Percentiles rank a stretch among this genome's conserved stretches.
phyloP scores from a whole-genome alignment of 345 rosid species.

The Arabidopsis suecica region DNA sequence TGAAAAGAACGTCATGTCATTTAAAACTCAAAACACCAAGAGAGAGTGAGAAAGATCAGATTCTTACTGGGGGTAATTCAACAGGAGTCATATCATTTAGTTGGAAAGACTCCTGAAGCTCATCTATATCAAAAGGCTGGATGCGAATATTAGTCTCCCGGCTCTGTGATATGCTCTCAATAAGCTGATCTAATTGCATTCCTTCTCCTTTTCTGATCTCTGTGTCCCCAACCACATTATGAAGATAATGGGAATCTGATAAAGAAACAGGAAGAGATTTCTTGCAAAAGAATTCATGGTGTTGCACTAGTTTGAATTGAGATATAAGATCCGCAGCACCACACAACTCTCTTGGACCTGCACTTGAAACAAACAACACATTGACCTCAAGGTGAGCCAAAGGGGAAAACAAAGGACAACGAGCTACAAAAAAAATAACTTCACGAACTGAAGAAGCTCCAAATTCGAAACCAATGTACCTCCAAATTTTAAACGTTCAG shows the following conservation, averaged over 20 bases:
- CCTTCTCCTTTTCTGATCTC: constrained; percentile 92
- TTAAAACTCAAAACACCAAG: constrained; percentile 9
- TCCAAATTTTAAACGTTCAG: constrained; percentile 45
- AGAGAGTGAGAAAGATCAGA: constrained; percentile 27
- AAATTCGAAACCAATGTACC: constrained; percentile 27
- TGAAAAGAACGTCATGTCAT: not conserved
- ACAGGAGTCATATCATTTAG: constrained; percentile 67
- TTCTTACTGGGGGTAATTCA: constrained; percentile 70
- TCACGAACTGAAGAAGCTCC: constrained; percentile 1
- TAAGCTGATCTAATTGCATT: constrained; percentile 85
- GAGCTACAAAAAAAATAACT: not conserved
- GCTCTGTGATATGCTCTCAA: constrained; percentile 51
- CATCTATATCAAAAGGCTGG: constrained; percentile 74
- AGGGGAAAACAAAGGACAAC: not conserved
- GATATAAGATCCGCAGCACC: constrained; percentile 87
- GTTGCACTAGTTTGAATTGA: constrained; percentile 71
- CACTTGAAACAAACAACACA: constrained; percentile 28
- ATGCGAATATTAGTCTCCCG: constrained; percentile 57
- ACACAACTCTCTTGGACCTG: constrained; percentile 81
- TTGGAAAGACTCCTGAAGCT: constrained; percentile 78
- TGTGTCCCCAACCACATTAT: constrained; percentile 77
- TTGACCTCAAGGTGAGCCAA: not conserved
- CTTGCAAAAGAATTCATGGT: constrained; percentile 88
- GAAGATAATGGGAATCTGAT: constrained; percentile 81
- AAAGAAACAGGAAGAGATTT: constrained; percentile 75